Percentiles rank a stretch among this genome's conserved stretches.
Evolutionary conservation across 2,329 filamentous ascomycete genomes (phyloP).

Genomic region (Calycina herbarum): DNA sequence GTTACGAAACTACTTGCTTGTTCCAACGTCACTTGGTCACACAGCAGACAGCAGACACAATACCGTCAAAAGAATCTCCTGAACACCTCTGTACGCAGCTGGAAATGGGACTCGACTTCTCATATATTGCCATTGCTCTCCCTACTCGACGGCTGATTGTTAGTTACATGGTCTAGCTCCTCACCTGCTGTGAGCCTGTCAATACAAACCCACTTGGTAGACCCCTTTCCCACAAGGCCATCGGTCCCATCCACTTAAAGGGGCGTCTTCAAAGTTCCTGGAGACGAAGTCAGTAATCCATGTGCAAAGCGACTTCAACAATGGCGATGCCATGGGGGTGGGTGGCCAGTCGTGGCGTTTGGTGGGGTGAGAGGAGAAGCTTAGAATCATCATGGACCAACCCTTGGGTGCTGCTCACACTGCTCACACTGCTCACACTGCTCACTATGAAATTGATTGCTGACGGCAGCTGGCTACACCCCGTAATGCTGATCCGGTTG

Average conservation of each 20-base stretch:
- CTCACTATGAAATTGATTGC: neutral
- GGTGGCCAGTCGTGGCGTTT: neutral
- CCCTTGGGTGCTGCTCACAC: neutral
- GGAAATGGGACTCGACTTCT: constrained; percentile 3
- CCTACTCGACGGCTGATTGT: neutral
- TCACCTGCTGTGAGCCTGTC: neutral
- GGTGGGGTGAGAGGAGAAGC: neutral
- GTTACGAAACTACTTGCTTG: neutral
- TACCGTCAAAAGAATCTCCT: neutral
- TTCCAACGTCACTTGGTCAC: constrained; percentile 6
- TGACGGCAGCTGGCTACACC: neutral
- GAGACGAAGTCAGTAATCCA: neutral
- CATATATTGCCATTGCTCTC: constrained; percentile 1
- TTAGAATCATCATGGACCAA: neutral
- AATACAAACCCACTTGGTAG: neutral
- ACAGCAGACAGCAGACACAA: neutral
- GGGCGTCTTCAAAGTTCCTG: neutral
- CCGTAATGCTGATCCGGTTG: neutral
- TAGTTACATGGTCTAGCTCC: neutral
- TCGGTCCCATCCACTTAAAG: neutral
- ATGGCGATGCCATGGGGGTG: neutral
- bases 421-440: neutral
- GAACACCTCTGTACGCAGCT: neutral
- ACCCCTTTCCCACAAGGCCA: neutral
- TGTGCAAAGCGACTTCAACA: neutral